Evolutionary conservation across 768 basidiomycete genomes (phyloP).

Genomic region (Tephrocybe rancida): DNA sequence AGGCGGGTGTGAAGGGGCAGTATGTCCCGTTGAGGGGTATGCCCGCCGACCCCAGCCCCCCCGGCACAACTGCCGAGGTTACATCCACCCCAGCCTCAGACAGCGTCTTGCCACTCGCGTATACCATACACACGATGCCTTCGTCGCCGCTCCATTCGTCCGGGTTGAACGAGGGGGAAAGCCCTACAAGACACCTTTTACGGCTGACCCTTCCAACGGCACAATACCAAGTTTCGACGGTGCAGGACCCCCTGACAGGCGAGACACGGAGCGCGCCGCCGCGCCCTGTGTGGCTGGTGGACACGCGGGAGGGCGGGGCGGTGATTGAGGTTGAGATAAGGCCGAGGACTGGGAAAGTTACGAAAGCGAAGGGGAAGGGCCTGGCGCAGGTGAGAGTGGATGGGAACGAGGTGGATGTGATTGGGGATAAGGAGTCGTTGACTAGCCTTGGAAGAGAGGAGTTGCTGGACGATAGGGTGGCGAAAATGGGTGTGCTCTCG

Average conservation of each 20-base stretch:
- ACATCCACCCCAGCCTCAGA: constrained; percentile 13
- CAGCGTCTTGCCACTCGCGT: constrained; percentile 52
- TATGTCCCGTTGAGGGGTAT: constrained; percentile 33
- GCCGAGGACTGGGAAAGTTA: no score
- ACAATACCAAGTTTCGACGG: constrained; percentile 73
- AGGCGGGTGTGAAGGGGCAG: constrained; percentile 22
- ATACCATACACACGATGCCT: constrained; percentile 75
- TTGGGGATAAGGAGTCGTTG: constrained; percentile 77
- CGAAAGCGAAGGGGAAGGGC: constrained; percentile 27
- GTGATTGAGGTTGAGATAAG: constrained; percentile 59
- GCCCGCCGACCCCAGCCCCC: constrained; percentile 3
- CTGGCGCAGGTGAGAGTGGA: constrained; percentile 41
- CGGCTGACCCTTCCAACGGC: constrained; percentile 82
- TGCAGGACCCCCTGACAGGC: constrained; percentile 82
- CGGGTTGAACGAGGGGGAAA: constrained; percentile 45
- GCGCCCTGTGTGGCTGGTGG: constrained; percentile 74
- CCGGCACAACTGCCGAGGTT: background rate
- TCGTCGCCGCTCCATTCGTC: constrained; percentile 83
- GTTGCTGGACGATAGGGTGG: constrained; percentile 69
- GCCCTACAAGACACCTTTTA: constrained; percentile 73
- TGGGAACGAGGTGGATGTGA: constrained; percentile 57
- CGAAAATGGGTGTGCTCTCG: constrained; percentile 66
- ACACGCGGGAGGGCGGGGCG: constrained; percentile 53
- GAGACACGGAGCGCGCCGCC: constrained; percentile 59
- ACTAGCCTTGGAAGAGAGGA: constrained; percentile 75